Evolutionary conservation across 345 rosid genomes (phyloP), one percentile per base, ranked within the genome.

Genomic region (Brassica napus): DNA sequence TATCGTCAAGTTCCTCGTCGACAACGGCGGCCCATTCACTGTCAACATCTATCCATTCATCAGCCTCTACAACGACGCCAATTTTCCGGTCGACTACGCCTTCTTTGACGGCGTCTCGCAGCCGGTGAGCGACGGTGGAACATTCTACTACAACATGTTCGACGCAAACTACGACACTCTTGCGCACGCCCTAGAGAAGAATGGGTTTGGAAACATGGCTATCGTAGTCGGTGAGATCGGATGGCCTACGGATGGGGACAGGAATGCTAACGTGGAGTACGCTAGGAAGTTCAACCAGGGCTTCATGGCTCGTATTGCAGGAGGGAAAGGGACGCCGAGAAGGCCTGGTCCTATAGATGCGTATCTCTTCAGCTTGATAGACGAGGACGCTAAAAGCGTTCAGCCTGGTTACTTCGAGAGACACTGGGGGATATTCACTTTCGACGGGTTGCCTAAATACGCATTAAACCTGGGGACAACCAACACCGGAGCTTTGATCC

Each of bases 231-330:
- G 99, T 35, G 99, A 95, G 79, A 81, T 93, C 4, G 98, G 99
- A 16, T 93, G 99, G 98, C 99, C 99, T 8, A 95, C 98, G 24
- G 99, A 95, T 59, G 97, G 98, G 2, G 90, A 95, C 67, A 81
- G 66, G 64, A 90, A 85, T 31, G 99, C 99, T 0, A 91, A 93
- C 68, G n/a, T 79, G 39, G 87, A 79, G 49, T 86, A 86, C 77
- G 98, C 97, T 14, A 91, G 86, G 44, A 87, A 89, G 71, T 95
- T 95, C 84, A 90, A 90, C 85, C 97, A 91, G 85, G 99, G 98
- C 18, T 89, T 95, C 72, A 78, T 95, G 87, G 6, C 84, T 42
- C 94, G 86, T 68, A 86, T 91, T 35, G 69, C 91, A 0, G 88
- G 88, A 11, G 99, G 97, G 65, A 89, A 85, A 69, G 99, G 97